Conservation (phyloP, 2,329 filamentous ascomycete species). For the Colletotrichum sp. region DNA sequence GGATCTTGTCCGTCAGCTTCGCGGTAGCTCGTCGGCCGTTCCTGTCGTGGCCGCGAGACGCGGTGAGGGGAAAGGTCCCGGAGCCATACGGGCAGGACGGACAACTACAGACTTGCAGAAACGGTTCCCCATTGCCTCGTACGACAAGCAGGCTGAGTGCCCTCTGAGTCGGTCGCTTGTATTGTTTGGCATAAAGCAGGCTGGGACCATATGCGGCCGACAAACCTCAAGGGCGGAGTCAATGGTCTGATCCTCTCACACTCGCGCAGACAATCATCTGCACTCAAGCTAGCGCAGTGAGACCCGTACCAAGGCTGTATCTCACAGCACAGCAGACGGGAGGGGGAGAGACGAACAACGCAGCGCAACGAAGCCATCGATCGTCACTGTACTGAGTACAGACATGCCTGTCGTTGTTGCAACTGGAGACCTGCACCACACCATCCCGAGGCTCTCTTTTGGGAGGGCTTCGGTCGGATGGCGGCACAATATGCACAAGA, state of each 20-base stretch:
- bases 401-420: not conserved
- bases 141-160: not conserved
- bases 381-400: not conserved
- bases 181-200: conserved; percentile 5
- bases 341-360: not conserved
- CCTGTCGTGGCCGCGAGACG: not conserved
- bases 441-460: conserved; percentile 1
- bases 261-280: not conserved
- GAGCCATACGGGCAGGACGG: not conserved
- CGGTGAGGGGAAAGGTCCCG: not conserved
- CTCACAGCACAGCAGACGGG: not conserved
- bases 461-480: conserved; percentile 2
- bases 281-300: conserved; percentile 5
- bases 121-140: not conserved
- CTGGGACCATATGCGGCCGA: conserved; percentile 14
- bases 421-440: not conserved
- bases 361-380: not conserved
- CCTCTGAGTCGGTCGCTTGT: not conserved
- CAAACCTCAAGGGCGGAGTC: conserved; percentile 5
- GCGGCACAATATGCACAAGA: conserved; percentile 9
- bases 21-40: not conserved
- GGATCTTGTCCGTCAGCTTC: not conserved
- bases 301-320: not conserved
- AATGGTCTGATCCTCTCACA: conserved; percentile 19
- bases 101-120: not conserved